phyloP scores from a whole-genome alignment of 2,329 filamentous ascomycete species.

The Magnaporthales sp. region DNA sequence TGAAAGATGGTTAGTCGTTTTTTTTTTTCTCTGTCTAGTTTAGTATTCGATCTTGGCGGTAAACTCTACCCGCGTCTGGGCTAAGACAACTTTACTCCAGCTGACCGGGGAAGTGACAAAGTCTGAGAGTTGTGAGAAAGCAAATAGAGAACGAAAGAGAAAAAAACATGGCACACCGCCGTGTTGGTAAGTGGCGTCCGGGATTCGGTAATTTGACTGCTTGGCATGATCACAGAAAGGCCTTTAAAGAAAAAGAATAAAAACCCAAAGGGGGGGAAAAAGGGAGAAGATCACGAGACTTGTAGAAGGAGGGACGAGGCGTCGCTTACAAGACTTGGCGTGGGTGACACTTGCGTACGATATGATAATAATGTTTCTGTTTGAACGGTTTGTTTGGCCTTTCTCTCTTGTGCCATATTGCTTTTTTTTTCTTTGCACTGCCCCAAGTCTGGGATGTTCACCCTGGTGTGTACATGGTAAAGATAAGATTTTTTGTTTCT shows the following conservation, averaged over 20 bases:
- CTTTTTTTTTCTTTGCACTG: background rate
- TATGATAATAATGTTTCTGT: background rate
- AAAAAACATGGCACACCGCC: conserved; percentile 5
- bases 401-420: background rate
- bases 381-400: background rate
- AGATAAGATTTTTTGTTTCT: background rate
- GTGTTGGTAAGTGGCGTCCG: background rate
- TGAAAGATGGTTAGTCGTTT: background rate
- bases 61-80: background rate
- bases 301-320: background rate
- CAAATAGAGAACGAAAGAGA: background rate
- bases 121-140: background rate
- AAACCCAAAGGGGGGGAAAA: background rate
- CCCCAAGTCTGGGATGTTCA: too few relatives aligned
- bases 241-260: background rate
- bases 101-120: background rate
- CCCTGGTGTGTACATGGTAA: too few relatives aligned
- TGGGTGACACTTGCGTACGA: background rate
- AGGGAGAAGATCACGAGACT: background rate
- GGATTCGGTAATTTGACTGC: background rate
- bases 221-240: background rate
- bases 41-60: background rate
- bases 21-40: background rate
- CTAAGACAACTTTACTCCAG: background rate
- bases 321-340: conserved; percentile 1